Conservation (phyloP, 371 early-diverging fungal species). For the Mucor racemosus region DNA sequence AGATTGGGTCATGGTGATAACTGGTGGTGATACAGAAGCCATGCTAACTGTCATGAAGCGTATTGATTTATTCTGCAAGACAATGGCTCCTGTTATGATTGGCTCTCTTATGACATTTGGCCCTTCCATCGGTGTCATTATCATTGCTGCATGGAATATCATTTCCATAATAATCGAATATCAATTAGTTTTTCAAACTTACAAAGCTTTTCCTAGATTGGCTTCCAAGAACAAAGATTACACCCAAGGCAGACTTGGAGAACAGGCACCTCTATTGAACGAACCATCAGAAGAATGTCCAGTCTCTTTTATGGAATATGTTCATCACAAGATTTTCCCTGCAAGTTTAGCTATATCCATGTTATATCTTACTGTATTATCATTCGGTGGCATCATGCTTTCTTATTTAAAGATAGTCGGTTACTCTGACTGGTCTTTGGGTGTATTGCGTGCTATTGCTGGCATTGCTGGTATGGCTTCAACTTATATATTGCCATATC, state of each 20-base stretch:
- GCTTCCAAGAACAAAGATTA: slow-evolving; percentile 4
- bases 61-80: slow-evolving; percentile 9
- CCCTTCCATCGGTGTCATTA: not conserved
- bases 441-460: not conserved
- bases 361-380: slow-evolving; percentile 8
- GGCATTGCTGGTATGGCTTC: slow-evolving; percentile 9
- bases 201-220: not conserved
- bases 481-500: slow-evolving; percentile 1
- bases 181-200: slow-evolving; percentile 5
- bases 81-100: slow-evolving; percentile 13
- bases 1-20: slow-evolving; percentile 10
- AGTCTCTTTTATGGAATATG: not conserved
- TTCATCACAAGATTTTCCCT: slow-evolving; percentile 3
- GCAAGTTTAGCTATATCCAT: not conserved
- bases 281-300: not conserved
- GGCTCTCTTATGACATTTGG: slow-evolving; percentile 9
- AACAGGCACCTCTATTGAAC: not conserved
- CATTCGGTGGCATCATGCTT: slow-evolving; percentile 7
- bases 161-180: slow-evolving; percentile 4
- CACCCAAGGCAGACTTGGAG: not conserved
- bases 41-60: slow-evolving; percentile 12
- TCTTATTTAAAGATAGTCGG: slow-evolving; percentile 8
- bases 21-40: not conserved
- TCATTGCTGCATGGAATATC: slow-evolving; percentile 7
- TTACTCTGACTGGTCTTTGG: slow-evolving; percentile 6